These are phyloP conservation scores for Penicillium samsonianum DNA, from an alignment of 495 filamentous ascomycete genomes.

Conservation along the genomic window DNA sequence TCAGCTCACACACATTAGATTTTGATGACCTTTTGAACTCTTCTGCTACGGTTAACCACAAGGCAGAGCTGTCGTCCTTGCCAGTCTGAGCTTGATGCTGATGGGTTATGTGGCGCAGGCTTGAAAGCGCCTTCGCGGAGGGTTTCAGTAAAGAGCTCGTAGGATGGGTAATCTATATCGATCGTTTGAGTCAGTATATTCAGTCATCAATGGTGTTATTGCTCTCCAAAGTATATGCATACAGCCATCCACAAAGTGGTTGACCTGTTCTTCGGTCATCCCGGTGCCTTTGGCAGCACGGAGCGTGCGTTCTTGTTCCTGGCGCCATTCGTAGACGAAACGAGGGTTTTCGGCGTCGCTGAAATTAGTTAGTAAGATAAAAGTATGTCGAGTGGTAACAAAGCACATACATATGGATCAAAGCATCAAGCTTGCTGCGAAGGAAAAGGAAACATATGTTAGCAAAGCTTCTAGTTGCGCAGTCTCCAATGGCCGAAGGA, in stretches of 20 bases:
- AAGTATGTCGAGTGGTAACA: not conserved
- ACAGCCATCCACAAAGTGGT: slow-evolving; percentile 69
- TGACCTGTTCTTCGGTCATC: slow-evolving; percentile 75
- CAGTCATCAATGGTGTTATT: not conserved
- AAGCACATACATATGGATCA: slow-evolving; percentile 74
- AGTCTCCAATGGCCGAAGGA: not conserved
- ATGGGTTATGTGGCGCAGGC: slow-evolving; percentile 22
- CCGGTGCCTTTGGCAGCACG: slow-evolving; percentile 64
- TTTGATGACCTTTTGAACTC: slow-evolving; percentile 56
- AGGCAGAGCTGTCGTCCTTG: slow-evolving; percentile 65
- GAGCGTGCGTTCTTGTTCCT: slow-evolving; percentile 75
- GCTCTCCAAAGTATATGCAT: slow-evolving; percentile 24
- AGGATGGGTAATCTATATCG: slow-evolving; percentile 61
- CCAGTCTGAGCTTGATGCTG: slow-evolving; percentile 37
- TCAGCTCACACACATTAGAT: slow-evolving; percentile 38
- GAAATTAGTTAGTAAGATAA: slow-evolving; percentile 9
- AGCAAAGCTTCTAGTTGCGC: slow-evolving; percentile 7
- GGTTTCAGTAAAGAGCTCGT: slow-evolving; percentile 71
- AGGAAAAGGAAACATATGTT: slow-evolving; percentile 6
- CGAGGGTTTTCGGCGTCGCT: slow-evolving; percentile 73
- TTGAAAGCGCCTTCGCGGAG: slow-evolving; percentile 65
- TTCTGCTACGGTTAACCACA: slow-evolving; percentile 67
- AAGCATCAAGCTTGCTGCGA: slow-evolving; percentile 65
- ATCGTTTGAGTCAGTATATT: slow-evolving; percentile 8
- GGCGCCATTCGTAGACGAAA: slow-evolving; percentile 87